Conservation (phyloP, 257 asterid species). For the Primulina eburnea region DNA sequence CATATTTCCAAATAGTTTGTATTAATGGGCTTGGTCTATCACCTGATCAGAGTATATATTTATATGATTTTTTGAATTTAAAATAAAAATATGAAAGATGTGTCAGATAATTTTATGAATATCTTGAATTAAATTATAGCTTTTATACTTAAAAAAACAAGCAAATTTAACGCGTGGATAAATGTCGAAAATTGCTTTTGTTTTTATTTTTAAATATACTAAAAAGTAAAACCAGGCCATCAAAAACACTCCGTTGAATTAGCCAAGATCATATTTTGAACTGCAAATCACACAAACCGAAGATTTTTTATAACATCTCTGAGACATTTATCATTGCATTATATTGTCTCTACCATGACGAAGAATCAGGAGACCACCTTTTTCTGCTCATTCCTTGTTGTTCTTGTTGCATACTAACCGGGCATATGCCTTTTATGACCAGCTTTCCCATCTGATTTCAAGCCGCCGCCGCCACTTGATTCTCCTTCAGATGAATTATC, state of each 20-base stretch:
- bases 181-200: too few species aligned
- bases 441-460: background rate
- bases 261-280: background rate
- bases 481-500: background rate
- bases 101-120: too few species aligned
- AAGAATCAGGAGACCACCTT: background rate
- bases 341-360: background rate
- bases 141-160: too few species aligned
- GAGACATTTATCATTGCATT: background rate
- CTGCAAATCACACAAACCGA: background rate
- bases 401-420: background rate
- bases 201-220: too few species aligned
- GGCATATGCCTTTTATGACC: background rate
- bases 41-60: too few species aligned
- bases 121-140: too few species aligned
- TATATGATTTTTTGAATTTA: too few species aligned
- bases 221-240: too few species aligned
- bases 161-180: too few species aligned
- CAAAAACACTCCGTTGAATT: background rate
- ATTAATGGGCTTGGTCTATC: too few species aligned
- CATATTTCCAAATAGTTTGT: background rate
- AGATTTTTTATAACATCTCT: background rate
- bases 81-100: too few species aligned
- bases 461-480: background rate
- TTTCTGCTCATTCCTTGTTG: background rate